Evolutionary conservation across 202 grass and related monocot genomes (phyloP).

Genomic region (Setaria viridis): DNA sequence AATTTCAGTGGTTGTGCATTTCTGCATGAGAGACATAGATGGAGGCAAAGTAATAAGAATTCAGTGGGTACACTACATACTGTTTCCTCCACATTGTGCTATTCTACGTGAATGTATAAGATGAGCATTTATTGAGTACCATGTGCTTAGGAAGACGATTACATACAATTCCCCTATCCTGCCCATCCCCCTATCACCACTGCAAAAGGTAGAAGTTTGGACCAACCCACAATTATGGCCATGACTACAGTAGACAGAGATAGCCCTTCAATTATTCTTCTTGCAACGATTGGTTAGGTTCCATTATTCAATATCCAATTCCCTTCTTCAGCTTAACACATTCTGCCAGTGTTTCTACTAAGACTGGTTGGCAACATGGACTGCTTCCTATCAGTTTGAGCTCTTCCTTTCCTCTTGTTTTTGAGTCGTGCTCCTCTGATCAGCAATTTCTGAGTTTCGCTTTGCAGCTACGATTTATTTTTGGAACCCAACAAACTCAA

Average conservation of each 20-base stretch:
- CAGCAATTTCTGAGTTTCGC: background rate
- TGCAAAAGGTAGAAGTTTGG: background rate
- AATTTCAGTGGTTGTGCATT: too few relatives aligned
- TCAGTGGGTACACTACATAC: too few relatives aligned
- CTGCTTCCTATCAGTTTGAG: conserved; percentile 38
- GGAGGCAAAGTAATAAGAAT: too few relatives aligned
- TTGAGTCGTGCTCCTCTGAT: conserved; percentile 1
- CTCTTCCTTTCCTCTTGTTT: background rate
- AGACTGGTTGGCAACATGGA: background rate
- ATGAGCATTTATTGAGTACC: too few relatives aligned
- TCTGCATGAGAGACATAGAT: too few relatives aligned
- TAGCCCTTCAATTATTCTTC: background rate
- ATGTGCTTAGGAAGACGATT: too few relatives aligned
- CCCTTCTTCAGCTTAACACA: background rate
- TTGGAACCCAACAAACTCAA: background rate
- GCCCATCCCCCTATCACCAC: conserved; percentile 16
- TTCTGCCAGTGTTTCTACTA: conserved; percentile 3
- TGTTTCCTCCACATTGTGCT: too few relatives aligned
- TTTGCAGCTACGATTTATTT: background rate
- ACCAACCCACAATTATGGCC: conserved; percentile 1
- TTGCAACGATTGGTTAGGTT: conserved; percentile 34
- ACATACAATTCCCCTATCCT: background rate
- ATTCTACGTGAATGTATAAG: too few relatives aligned
- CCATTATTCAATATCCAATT: conserved; percentile 15
- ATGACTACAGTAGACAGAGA: conserved; percentile 12